Evolutionary conservation across 1,139 yeast species (phyloP).

Genomic region (Lodderomyces oxycetoniae): DNA sequence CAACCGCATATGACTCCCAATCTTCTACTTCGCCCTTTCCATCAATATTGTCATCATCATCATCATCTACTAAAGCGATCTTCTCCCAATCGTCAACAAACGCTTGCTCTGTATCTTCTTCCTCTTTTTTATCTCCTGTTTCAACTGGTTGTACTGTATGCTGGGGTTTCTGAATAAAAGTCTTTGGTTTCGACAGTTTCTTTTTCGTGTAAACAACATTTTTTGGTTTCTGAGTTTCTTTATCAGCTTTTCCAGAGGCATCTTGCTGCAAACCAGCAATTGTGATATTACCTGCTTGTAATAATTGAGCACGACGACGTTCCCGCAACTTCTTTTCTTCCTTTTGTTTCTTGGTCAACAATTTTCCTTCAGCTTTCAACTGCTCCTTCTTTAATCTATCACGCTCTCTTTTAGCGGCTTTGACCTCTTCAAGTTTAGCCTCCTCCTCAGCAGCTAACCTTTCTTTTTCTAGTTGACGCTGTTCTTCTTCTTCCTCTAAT

Average conservation of each 20-base stretch:
- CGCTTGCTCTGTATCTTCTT: constrained; percentile 46
- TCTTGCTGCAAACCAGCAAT: constrained; percentile 66
- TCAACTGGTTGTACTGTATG: constrained; percentile 14
- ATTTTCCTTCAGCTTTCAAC: constrained; percentile 89
- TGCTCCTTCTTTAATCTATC: constrained; percentile 75
- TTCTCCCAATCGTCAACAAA: constrained; percentile 65
- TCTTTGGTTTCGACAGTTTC: constrained; percentile 48
- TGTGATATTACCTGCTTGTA: constrained; percentile 66
- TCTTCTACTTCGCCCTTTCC: constrained; percentile 13
- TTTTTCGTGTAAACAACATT: constrained; percentile 73
- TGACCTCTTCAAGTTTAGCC: constrained; percentile 63
- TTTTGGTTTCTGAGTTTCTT: constrained; percentile 44
- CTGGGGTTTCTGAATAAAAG: constrained; percentile 25
- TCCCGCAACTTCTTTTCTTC: constrained; percentile 86
- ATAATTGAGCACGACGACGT: constrained; percentile 81
- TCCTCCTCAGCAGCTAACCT: constrained; percentile 59
- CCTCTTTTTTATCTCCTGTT: constrained; percentile 18
- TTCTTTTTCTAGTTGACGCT: constrained; percentile 58
- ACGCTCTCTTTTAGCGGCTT: constrained; percentile 73
- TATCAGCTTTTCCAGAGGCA: constrained; percentile 24
- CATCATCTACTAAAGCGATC: constrained; percentile 53
- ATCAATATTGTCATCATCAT: constrained; percentile 31
- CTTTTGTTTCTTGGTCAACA: constrained; percentile 86
- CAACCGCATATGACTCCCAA: constrained; percentile 19
- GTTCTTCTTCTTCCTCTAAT: constrained; percentile 68